These are phyloP conservation scores for Litsea cubeba DNA, from an alignment of 164 flowering plant genomes.

Conservation along the genomic window DNA sequence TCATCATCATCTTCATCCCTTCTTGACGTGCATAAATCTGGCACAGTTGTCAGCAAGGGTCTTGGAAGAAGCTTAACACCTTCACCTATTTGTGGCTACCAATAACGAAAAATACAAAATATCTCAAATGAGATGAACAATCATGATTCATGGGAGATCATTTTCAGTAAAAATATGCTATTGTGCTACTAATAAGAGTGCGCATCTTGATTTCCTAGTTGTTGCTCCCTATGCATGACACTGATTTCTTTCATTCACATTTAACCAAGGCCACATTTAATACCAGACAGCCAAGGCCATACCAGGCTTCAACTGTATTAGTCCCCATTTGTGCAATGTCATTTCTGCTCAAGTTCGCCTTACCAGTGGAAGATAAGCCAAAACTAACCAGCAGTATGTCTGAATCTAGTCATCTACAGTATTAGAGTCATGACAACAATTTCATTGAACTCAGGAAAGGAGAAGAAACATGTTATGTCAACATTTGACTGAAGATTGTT, in stretches of 20 bases:
- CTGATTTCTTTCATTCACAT: background rate
- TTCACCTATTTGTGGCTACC: slow-evolving; percentile 48
- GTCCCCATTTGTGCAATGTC: no score
- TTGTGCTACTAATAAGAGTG: no score
- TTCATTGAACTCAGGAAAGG: background rate
- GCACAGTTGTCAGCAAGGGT: slow-evolving; percentile 46
- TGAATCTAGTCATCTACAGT: no score
- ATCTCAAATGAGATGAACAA: background rate
- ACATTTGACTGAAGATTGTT: no score
- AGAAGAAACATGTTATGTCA: no score
- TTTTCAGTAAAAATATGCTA: background rate
- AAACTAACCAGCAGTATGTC: no score
- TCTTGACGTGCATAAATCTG: slow-evolving; percentile 18
- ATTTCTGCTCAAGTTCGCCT: no score
- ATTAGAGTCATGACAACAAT: background rate
- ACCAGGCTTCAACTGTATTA: no score
- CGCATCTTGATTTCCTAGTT: background rate
- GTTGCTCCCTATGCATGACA: background rate
- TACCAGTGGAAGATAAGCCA: no score
- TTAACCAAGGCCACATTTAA: background rate
- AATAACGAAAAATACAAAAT: slow-evolving; percentile 9
- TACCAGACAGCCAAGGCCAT: no score
- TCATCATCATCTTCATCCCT: slow-evolving; percentile 38
- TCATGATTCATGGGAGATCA: background rate
- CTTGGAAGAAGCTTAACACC: slow-evolving; percentile 54